Evolutionary conservation across 495 filamentous ascomycete genomes (phyloP), one percentile per base, ranked within the genome.

Genomic region (Massariosphaeria phaeospora): DNA sequence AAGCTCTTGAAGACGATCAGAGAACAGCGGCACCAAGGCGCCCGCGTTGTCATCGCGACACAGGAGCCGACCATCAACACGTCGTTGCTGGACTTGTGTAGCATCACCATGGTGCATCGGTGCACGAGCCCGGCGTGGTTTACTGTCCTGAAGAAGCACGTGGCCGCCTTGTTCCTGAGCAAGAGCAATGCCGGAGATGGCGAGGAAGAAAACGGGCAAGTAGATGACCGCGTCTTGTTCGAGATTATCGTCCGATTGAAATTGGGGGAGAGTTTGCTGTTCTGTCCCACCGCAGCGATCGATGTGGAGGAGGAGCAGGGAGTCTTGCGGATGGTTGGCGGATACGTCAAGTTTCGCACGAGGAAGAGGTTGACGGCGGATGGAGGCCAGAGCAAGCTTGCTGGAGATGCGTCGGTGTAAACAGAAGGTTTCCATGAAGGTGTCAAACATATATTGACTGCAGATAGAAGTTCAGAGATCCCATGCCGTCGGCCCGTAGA

Each of bases 1-100:
- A 76, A 75, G 1, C 70, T 91, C 3, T 72, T 91, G 0, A 74
- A 75, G 0, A 74, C 75, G 0, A 85, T 91, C 61, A 76, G 86
- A 3, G 74, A 80, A 35, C 85, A 91, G 61, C 82, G 87, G 8
- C 86, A 91, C 63, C 66, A 83, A 0, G 86, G 73, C 3, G 72
- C 77, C 0, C 76, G 85, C 1, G 71, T 89, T 12, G 52, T 91
- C 31, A 83, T 91, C 26, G 80, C 86, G 0, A 91, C 88, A 0
- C 85, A 93, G 61, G 88, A 91, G 56, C 88, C 88, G 0, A 90
- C 85, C 0, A 79, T 91, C 34, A 84, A 83, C 0, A 78, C 80
- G 0, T 68, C 70, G 21, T 76, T 91, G 1, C 71, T 91, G 0
- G 84, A 84, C 52, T 74, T 91, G 6, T 88, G 80, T 65, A 83